Conservation (phyloP, 2,329 filamentous ascomycete species). For the Calonectria multiphialidica region DNA sequence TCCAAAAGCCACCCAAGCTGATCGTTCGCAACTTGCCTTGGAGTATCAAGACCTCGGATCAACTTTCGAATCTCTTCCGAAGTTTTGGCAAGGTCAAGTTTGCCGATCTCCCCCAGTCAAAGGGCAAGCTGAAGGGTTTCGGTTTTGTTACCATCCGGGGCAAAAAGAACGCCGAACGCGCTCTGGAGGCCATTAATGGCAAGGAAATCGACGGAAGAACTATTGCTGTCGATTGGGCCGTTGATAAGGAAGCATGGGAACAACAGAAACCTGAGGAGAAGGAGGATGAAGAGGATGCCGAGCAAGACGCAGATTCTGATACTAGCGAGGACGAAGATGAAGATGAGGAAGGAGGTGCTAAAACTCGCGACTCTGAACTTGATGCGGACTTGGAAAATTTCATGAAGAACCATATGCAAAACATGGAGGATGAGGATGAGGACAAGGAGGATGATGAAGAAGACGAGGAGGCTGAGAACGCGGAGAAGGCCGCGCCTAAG, state of each 20-base stretch:
- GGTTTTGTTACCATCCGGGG: slow-evolving; percentile 92
- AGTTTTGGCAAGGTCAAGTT: slow-evolving; percentile 94
- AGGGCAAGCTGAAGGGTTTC: slow-evolving; percentile 84
- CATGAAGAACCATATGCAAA: slow-evolving; percentile 68
- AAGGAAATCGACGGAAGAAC: slow-evolving; percentile 89
- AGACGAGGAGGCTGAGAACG: slow-evolving; percentile 54
- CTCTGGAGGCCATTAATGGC: slow-evolving; percentile 87
- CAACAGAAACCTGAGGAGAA: slow-evolving; percentile 63
- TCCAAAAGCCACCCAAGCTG: slow-evolving; percentile 77
- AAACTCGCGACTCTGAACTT: slow-evolving; percentile 55
- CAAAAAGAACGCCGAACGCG: slow-evolving; percentile 90
- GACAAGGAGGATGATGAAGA: slow-evolving; percentile 59
- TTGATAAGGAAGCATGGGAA: slow-evolving; percentile 90
- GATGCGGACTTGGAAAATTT: slow-evolving; percentile 66
- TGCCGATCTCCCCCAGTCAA: slow-evolving; percentile 84
- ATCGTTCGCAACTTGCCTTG: slow-evolving; percentile 96
- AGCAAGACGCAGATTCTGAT: slow-evolving; percentile 48
- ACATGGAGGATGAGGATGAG: slow-evolving; percentile 69
- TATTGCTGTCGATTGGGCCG: slow-evolving; percentile 95
- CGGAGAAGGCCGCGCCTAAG: slow-evolving; percentile 43
- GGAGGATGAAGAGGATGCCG: slow-evolving; percentile 54
- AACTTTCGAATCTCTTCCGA: slow-evolving; percentile 83
- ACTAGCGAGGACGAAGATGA: slow-evolving; percentile 50
- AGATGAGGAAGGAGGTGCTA: slow-evolving; percentile 46
- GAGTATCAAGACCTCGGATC: slow-evolving; percentile 90